Conservation (phyloP, 495 filamentous ascomycete genomes). For the Xylaria palmicola region DNA sequence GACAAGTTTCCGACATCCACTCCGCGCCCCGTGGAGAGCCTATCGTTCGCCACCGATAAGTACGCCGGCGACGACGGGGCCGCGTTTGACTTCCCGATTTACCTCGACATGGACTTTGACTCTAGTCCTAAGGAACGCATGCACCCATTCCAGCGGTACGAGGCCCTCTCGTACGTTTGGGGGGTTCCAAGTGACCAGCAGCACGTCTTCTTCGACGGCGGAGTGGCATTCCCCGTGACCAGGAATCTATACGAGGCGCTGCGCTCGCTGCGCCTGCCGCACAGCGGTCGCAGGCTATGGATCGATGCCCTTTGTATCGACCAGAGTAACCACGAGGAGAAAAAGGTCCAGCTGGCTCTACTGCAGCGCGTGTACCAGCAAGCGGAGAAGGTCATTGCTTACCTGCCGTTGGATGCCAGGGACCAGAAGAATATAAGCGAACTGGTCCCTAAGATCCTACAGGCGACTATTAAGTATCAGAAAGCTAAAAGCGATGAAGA, state of each 20-base stretch:
- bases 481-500: background rate
- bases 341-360: conserved; percentile 12
- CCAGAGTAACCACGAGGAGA: conserved; percentile 17
- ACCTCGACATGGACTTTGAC: background rate
- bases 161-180: conserved; percentile 26
- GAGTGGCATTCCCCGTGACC: background rate
- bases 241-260: background rate
- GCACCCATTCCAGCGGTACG: conserved; percentile 8
- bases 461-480: background rate
- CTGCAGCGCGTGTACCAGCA: conserved; percentile 21
- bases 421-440: background rate
- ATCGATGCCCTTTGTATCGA: conserved; percentile 27
- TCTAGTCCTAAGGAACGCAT: background rate
- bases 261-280: background rate
- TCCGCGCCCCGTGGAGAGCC: background rate
- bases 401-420: background rate
- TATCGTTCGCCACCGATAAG: background rate
- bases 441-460: background rate
- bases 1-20: background rate
- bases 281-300: conserved; percentile 11
- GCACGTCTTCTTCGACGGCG: conserved; percentile 8
- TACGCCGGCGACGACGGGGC: background rate
- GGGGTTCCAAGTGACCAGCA: background rate
- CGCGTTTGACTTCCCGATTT: background rate
- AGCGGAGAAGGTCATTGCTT: conserved; percentile 6